These are phyloP conservation scores for Albophoma yamanashiensis DNA, from an alignment of 2,329 filamentous ascomycete species.

Conservation along the genomic window DNA sequence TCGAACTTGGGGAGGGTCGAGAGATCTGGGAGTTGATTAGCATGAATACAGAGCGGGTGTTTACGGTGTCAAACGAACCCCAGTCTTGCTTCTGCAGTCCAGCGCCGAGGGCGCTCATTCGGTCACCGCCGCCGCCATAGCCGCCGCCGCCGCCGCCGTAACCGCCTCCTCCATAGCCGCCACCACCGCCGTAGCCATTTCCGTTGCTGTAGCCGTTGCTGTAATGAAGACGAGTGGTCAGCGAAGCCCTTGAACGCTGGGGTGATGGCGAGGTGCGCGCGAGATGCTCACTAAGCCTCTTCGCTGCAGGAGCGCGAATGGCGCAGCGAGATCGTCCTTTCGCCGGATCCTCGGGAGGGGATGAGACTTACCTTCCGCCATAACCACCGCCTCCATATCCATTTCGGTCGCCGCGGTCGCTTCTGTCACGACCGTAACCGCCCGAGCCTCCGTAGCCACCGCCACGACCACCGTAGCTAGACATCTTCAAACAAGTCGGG, in stretches of 20 bases:
- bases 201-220: constrained; percentile 17
- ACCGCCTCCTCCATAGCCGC: constrained; percentile 25
- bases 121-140: constrained; percentile 59
- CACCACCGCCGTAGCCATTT: constrained; percentile 18
- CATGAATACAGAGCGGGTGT: neutral
- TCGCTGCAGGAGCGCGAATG: neutral
- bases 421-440: constrained; percentile 31
- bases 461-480: constrained; percentile 28
- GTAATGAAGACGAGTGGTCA: constrained; percentile 32
- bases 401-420: constrained; percentile 34
- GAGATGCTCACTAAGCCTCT: neutral
- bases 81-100: constrained; percentile 80
- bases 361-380: constrained; percentile 26
- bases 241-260: constrained; percentile 8
- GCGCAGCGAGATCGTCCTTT: neutral
- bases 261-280: neutral
- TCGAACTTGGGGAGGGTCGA: constrained; percentile 85
- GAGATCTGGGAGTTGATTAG: constrained; percentile 48
- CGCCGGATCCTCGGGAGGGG: neutral
- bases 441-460: constrained; percentile 19
- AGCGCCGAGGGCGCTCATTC: constrained; percentile 85
- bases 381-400: constrained; percentile 20
- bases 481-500: constrained; percentile 26
- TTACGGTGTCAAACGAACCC: constrained; percentile 48
- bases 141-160: constrained; percentile 25